Conservation (phyloP, 108 stramenopile species). For the Cyclotella kingstonii region DNA sequence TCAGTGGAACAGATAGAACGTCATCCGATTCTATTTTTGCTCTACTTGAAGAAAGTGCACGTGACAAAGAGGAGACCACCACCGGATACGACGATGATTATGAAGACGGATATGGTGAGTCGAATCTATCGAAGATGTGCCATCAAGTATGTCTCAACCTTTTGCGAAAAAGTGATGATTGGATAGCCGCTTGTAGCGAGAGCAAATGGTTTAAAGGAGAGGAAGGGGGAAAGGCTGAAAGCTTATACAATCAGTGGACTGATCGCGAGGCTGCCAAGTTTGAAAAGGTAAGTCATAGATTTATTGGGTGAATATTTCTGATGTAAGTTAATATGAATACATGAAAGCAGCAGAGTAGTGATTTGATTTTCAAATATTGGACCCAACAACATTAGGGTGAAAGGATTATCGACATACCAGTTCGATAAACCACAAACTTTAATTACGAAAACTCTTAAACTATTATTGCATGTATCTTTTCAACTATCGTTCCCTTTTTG, state of each 20-base stretch:
- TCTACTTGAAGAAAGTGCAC: conserved; percentile 45
- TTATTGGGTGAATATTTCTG: not conserved
- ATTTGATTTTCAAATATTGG: no score
- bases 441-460: no score
- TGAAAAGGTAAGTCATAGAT: conserved; percentile 44
- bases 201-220: conserved; percentile 64
- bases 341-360: no score
- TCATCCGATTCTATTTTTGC: conserved; percentile 55
- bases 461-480: not conserved
- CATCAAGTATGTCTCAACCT: conserved; percentile 67
- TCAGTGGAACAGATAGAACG: conserved; percentile 39
- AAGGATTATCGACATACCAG: no score
- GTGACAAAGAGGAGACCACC: conserved; percentile 22
- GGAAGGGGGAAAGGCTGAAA: conserved; percentile 69
- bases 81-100: conserved; percentile 38
- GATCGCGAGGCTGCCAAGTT: conserved; percentile 73
- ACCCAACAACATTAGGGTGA: no score
- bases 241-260: conserved; percentile 66
- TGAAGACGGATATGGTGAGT: conserved; percentile 40
- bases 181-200: conserved; percentile 64
- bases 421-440: no score
- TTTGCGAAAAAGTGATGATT: conserved; percentile 64
- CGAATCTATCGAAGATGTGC: conserved; percentile 50
- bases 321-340: no score
- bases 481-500: not conserved